These are phyloP conservation scores for Linnemannia exigua DNA, from an alignment of 192 early-diverging fungal genomes.

Conservation along the genomic window DNA sequence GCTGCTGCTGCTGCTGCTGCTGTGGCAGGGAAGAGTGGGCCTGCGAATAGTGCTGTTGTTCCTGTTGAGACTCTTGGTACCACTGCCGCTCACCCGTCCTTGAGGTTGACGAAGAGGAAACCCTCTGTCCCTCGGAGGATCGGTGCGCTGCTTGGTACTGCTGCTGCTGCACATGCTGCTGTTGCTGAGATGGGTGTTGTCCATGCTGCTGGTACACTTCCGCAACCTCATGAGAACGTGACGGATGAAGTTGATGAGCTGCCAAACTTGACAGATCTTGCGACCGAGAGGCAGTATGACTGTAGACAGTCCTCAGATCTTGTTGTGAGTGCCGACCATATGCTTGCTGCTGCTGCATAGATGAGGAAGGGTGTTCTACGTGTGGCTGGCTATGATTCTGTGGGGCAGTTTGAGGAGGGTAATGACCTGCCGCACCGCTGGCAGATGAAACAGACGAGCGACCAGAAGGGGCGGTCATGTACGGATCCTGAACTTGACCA, in stretches of 20 bases:
- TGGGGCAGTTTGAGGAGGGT: not conserved
- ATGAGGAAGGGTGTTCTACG: not conserved
- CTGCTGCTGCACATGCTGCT: conserved; percentile 13
- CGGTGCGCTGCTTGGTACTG: not conserved
- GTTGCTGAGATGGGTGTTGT: conserved; percentile 12
- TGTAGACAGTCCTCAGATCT: conserved; percentile 13
- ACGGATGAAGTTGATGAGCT: conserved; percentile 12
- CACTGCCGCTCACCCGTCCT: conserved; percentile 20
- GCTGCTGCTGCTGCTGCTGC: conserved; percentile 15
- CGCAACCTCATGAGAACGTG: conserved; percentile 20
- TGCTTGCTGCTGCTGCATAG: conserved; percentile 15
- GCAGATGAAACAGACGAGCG: not conserved
- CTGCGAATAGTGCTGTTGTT: conserved; percentile 20
- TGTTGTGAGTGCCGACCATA: conserved; percentile 22
- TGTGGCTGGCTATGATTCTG: not conserved
- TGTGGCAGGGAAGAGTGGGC: not conserved
- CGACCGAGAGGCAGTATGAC: conserved; percentile 23
- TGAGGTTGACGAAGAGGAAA: conserved; percentile 1
- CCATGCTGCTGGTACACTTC: conserved; percentile 1
- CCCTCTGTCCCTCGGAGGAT: not conserved
- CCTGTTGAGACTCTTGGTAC: conserved; percentile 21
- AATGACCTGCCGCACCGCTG: not conserved
- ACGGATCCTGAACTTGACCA: conserved; percentile 15
- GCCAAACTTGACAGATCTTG: conserved; percentile 26
- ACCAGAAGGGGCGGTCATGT: not conserved